These are phyloP conservation scores for Lignosus rhinocerotis DNA, from an alignment of 1,284 basidiomycete genomes.

Conservation along the genomic window DNA sequence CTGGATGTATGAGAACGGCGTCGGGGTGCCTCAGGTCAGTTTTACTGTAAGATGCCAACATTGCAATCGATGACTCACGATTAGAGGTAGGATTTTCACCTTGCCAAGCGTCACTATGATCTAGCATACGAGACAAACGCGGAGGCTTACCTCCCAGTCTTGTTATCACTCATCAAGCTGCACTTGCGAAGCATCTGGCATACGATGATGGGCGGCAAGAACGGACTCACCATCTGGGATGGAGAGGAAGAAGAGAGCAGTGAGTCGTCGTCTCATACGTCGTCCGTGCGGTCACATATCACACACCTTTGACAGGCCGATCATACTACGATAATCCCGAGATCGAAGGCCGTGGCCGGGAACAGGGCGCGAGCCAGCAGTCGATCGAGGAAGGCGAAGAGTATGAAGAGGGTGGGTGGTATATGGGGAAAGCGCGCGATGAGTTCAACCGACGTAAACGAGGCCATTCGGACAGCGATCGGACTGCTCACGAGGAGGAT, in stretches of 20 bases:
- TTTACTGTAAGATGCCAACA: neutral
- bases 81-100: slow-evolving; percentile 79
- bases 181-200: slow-evolving; percentile 87
- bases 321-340: slow-evolving; percentile 24
- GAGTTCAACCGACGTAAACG: slow-evolving; percentile 57
- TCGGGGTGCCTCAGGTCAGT: slow-evolving; percentile 82
- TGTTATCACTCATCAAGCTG: slow-evolving; percentile 80
- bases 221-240: slow-evolving; percentile 66
- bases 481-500: slow-evolving; percentile 50
- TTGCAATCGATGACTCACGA: neutral
- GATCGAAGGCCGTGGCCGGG: slow-evolving; percentile 27
- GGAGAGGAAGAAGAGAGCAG: slow-evolving; percentile 44
- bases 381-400: slow-evolving; percentile 25
- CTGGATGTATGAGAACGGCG: slow-evolving; percentile 98
- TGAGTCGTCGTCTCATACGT: slow-evolving; percentile 24
- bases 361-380: slow-evolving; percentile 9
- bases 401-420: slow-evolving; percentile 56
- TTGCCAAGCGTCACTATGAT: slow-evolving; percentile 97
- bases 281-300: neutral
- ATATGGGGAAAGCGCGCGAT: slow-evolving; percentile 75
- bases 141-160: slow-evolving; percentile 88
- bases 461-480: slow-evolving; percentile 37
- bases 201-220: slow-evolving; percentile 67
- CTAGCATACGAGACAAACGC: slow-evolving; percentile 82
- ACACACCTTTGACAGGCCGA: slow-evolving; percentile 1